Conservation (phyloP, 371 early-diverging fungal species). For the Circinella minor region DNA sequence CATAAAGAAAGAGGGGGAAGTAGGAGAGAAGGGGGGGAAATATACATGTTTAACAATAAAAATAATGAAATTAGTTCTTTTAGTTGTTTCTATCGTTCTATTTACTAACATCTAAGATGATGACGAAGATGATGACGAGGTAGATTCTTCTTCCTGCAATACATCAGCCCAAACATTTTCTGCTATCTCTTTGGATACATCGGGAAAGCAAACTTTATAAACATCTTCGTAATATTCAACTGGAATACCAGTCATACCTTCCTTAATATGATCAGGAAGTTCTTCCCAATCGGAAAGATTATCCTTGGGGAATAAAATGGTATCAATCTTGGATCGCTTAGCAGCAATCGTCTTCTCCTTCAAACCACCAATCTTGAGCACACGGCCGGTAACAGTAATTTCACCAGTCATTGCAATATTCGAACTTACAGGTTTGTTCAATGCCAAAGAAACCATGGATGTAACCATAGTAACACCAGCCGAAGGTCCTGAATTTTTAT, state of each 20-base stretch:
- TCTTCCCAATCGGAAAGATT: constrained; percentile 96
- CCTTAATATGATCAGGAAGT: constrained; percentile 88
- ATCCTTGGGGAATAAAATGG: constrained; percentile 88
- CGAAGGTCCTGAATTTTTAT: constrained; percentile 72
- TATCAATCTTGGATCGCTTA: constrained; percentile 89
- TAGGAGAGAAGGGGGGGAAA: neutral
- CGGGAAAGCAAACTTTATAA: constrained; percentile 56
- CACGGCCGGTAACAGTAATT: constrained; percentile 94
- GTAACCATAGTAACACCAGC: constrained; percentile 97
- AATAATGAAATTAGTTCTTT: neutral
- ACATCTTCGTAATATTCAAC: constrained; percentile 85
- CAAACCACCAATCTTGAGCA: constrained; percentile 96
- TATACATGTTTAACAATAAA: neutral
- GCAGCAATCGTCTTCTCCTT: constrained; percentile 98
- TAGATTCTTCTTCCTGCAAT: constrained; percentile 6
- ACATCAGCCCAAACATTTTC: constrained; percentile 42
- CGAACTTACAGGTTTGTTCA: constrained; percentile 73
- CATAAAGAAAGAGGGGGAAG: neutral
- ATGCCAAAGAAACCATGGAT: constrained; percentile 88
- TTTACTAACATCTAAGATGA: neutral
- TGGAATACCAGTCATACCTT: constrained; percentile 85
- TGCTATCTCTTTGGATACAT: constrained; percentile 42
- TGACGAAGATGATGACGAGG: neutral
- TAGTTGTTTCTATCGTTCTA: neutral
- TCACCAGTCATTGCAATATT: constrained; percentile 98